Evolutionary conservation across 2,329 filamentous ascomycete genomes (phyloP).

Genomic region (Penicillium sp.): DNA sequence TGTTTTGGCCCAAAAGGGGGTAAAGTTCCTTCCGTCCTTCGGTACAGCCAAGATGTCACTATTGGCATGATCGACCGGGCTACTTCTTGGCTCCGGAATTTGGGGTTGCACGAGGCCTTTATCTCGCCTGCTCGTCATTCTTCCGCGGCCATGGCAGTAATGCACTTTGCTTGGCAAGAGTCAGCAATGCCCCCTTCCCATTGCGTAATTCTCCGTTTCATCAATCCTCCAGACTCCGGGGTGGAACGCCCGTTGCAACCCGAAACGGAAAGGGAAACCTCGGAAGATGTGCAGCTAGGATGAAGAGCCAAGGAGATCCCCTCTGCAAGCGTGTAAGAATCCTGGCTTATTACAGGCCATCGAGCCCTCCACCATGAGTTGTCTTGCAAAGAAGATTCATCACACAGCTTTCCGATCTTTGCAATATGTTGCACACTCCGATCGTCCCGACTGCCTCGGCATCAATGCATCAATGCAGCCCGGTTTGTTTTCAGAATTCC

Average conservation of each 20-base stretch:
- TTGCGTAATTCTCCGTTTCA: constrained; percentile 10
- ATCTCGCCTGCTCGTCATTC: constrained; percentile 13
- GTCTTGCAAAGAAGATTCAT: constrained; percentile 4
- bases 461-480: constrained; percentile 9
- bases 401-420: constrained; percentile 6
- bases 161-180: constrained; percentile 11
- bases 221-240: constrained; percentile 5
- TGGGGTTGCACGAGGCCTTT: constrained; percentile 8
- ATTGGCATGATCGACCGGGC: constrained; percentile 12
- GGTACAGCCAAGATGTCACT: constrained; percentile 25
- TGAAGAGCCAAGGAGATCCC: constrained; percentile 23
- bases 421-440: constrained; percentile 4
- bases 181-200: constrained; percentile 5
- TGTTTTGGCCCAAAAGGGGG: constrained; percentile 12
- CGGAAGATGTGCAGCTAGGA: constrained; percentile 32
- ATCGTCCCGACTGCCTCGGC: constrained; percentile 16
- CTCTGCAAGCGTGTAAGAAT: constrained; percentile 16
- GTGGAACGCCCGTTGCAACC: constrained; percentile 19
- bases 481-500: constrained; percentile 14
- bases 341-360: constrained; percentile 15
- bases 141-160: constrained; percentile 10
- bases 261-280: constrained; percentile 24
- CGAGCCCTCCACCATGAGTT: not conserved
- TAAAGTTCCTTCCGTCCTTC: not conserved
- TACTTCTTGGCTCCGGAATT: constrained; percentile 24